These are phyloP conservation scores for Malassezia equina DNA, from an alignment of 1,284 basidiomycete genomes.

Conservation along the genomic window DNA sequence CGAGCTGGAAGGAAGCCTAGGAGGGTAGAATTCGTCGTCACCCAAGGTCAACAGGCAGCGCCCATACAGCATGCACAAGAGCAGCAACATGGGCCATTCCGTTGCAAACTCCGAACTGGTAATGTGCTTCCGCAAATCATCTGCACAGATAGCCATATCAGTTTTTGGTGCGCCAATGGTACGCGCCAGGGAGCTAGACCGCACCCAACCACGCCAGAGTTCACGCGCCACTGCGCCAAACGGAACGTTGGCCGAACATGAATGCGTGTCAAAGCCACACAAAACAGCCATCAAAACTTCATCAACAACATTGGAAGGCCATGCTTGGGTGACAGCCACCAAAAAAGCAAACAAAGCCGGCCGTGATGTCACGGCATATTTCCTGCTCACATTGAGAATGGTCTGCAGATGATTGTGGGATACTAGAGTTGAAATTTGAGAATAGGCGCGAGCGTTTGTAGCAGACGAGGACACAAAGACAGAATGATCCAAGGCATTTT, in stretches of 20 bases:
- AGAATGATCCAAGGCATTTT: constrained; percentile 21
- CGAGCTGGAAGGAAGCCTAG: neutral
- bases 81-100: constrained; percentile 58
- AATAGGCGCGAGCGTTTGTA: neutral
- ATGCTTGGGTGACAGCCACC: constrained; percentile 27
- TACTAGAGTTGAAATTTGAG: constrained; percentile 12
- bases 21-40: constrained; percentile 87
- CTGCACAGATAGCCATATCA: constrained; percentile 13
- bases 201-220: constrained; percentile 42
- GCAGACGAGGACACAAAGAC: neutral
- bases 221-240: constrained; percentile 33
- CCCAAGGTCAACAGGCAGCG: constrained; percentile 81
- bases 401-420: constrained; percentile 30
- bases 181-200: constrained; percentile 25
- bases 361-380: constrained; percentile 30
- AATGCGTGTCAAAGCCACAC: constrained; percentile 13
- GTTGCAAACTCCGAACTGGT: neutral
- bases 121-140: constrained; percentile 19
- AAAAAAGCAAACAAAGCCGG: constrained; percentile 36
- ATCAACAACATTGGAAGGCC: constrained; percentile 27
- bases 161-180: constrained; percentile 20
- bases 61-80: constrained; percentile 72
- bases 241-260: neutral
- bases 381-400: constrained; percentile 28
- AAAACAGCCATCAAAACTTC: constrained; percentile 22